Conservation (phyloP, 176 grass and related monocot species). For the Triticum dicoccoides region DNA sequence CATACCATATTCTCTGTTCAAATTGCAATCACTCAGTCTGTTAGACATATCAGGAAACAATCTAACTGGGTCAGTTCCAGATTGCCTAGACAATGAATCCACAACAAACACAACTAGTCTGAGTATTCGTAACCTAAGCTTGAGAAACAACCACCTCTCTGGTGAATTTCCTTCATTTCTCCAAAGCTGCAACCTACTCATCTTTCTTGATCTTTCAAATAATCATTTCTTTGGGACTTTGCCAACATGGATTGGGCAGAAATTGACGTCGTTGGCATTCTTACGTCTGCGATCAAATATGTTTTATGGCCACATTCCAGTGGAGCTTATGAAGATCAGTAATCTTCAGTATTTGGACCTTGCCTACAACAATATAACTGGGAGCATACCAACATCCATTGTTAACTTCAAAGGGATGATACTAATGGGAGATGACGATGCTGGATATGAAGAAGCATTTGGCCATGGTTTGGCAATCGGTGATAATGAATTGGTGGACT, state of each 20-base stretch:
- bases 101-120: too few relatives aligned
- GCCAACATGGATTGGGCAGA: not conserved
- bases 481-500: too few relatives aligned
- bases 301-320: conserved; percentile 36
- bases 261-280: not conserved
- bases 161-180: conserved; percentile 23
- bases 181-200: not conserved
- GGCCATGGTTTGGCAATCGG: too few relatives aligned
- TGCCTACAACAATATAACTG: conserved; percentile 16
- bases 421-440: too few relatives aligned
- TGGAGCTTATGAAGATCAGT: not conserved
- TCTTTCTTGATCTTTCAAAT: not conserved
- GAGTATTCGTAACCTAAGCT: not conserved
- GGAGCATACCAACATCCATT: not conserved
- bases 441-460: too few relatives aligned
- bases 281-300: conserved; percentile 11
- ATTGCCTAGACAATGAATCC: too few relatives aligned
- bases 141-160: conserved; percentile 13
- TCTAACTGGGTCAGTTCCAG: too few relatives aligned
- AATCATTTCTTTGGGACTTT: not conserved
- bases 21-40: too few relatives aligned
- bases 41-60: too few relatives aligned
- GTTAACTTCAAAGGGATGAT: not conserved
- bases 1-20: too few relatives aligned
- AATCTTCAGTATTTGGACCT: conserved; percentile 12